phyloP scores from a whole-genome alignment of 371 early-diverging fungal genomes.

The Circinella minor region DNA sequence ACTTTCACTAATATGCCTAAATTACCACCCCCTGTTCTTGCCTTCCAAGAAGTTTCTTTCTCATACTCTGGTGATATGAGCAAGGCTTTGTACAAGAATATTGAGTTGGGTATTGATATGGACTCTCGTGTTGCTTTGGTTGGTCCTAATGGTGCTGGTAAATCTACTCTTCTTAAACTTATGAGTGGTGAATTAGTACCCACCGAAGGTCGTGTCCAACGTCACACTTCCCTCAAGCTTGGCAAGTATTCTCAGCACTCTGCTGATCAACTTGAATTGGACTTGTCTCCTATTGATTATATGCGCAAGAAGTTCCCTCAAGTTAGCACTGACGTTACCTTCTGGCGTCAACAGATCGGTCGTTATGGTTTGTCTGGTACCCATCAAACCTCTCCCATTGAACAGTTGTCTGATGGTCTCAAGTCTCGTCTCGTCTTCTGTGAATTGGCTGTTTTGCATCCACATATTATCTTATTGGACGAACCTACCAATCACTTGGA shows the following conservation, averaged over 20 bases:
- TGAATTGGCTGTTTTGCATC: constrained; percentile 86
- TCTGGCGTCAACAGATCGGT: constrained; percentile 92
- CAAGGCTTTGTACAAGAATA: constrained; percentile 85
- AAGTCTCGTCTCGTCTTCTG: constrained; percentile 96
- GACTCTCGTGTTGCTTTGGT: constrained; percentile 94
- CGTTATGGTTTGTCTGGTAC: constrained; percentile 93
- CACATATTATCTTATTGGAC: constrained; percentile 97
- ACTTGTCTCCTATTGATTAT: constrained; percentile 90
- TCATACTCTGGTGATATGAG: constrained; percentile 85
- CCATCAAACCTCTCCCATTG: constrained; percentile 91
- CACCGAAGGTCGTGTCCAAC: constrained; percentile 86
- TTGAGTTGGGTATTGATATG: constrained; percentile 95
- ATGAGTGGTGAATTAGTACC: constrained; percentile 87
- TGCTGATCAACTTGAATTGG: constrained; percentile 89
- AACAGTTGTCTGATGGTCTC: constrained; percentile 92
- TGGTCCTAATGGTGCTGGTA: constrained; percentile 94
- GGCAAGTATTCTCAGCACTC: constrained; percentile 99
- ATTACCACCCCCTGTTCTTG: constrained; percentile 97
- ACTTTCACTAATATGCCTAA: constrained; percentile 85
- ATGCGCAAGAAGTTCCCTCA: constrained; percentile 85
- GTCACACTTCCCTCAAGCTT: constrained; percentile 91
- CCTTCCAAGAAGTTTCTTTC: constrained; percentile 92
- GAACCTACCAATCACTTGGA: constrained; percentile 97
- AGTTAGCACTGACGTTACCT: constrained; percentile 47
- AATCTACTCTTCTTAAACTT: constrained; percentile 93